phyloP scores from a whole-genome alignment of 495 filamentous ascomycete genomes.

The Aspergillus coremiiformis region DNA sequence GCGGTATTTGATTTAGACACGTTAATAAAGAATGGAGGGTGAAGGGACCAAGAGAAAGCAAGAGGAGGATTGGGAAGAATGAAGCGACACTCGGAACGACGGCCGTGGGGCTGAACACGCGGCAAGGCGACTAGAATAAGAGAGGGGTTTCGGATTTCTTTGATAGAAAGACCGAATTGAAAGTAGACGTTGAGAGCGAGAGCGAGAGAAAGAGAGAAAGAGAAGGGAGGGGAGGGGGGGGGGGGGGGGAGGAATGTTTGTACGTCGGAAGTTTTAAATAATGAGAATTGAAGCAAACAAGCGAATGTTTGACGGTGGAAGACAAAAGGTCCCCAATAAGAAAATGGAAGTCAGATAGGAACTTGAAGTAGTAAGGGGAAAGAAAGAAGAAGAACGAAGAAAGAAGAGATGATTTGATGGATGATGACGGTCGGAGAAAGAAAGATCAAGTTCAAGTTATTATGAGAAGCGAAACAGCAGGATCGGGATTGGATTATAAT shows the following conservation, averaged over 20 bases:
- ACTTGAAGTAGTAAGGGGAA: conserved; percentile 2
- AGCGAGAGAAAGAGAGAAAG: not conserved
- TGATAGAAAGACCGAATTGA: not conserved
- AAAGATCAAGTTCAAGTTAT: not conserved
- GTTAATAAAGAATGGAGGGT: conserved; percentile 9
- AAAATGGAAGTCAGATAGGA: not conserved
- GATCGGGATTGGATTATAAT: not conserved
- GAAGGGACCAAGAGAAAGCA: conserved; percentile 4
- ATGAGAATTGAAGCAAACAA: conserved; percentile 1
- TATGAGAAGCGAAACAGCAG: not conserved
- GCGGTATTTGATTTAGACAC: conserved; percentile 20
- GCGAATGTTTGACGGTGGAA: not conserved
- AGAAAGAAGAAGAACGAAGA: not conserved
- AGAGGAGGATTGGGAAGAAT: conserved; percentile 1
- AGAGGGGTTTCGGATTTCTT: conserved; percentile 4
- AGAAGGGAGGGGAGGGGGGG: too few species aligned
- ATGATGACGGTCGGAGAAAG: not conserved
- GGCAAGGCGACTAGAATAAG: conserved; percentile 9
- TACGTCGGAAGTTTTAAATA: not conserved
- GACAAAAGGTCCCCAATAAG: not conserved
- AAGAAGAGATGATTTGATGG: not conserved
- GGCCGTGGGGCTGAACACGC: conserved; percentile 13
- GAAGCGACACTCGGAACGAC: conserved; percentile 8
- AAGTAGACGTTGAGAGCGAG: not conserved
- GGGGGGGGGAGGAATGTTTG: too few species aligned